A percentile compares a stretch with the other conserved stretches of the same genome.
Conservation (phyloP, 495 filamentous ascomycete genomes). For the Aspergillus baeticus region DNA sequence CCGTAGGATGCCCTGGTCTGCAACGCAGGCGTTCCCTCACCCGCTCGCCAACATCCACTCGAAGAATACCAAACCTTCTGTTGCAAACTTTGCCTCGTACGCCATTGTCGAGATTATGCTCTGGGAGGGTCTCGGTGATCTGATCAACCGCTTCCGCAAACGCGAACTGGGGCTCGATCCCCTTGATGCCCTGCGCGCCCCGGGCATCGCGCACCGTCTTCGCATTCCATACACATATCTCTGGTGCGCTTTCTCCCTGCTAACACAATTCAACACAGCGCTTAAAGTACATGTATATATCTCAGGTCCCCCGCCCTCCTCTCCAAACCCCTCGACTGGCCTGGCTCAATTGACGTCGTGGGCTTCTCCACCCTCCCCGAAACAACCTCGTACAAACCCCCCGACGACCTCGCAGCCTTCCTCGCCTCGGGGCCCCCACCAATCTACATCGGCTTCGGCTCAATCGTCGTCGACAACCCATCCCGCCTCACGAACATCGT, state of each 20-base stretch:
- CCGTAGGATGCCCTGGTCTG: slow-evolving; percentile 60
- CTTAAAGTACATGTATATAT: neutral
- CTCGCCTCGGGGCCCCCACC: slow-evolving; percentile 64
- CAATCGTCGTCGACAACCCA: slow-evolving; percentile 74
- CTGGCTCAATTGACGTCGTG: slow-evolving; percentile 61
- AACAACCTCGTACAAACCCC: slow-evolving; percentile 58
- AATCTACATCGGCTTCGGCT: slow-evolving; percentile 76
- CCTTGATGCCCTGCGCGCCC: slow-evolving; percentile 64
- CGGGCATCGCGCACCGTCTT: slow-evolving; percentile 60
- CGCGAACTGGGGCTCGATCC: slow-evolving; percentile 65
- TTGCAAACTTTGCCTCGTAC: slow-evolving; percentile 74
- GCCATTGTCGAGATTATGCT: slow-evolving; percentile 76
- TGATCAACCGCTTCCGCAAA: slow-evolving; percentile 70
- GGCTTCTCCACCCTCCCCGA: slow-evolving; percentile 70
- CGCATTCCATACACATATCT: slow-evolving; percentile 77
- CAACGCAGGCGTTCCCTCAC: slow-evolving; percentile 52
- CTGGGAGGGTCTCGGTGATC: slow-evolving; percentile 76
- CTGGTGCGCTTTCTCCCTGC: slow-evolving; percentile 47
- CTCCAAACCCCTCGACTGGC: slow-evolving; percentile 76
- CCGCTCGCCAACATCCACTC: slow-evolving; percentile 56
- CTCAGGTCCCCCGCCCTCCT: slow-evolving; percentile 69
- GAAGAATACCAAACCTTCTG: slow-evolving; percentile 48
- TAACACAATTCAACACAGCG: too few relatives aligned
- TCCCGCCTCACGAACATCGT: slow-evolving; percentile 61
- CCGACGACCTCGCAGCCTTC: slow-evolving; percentile 58